Evolutionary conservation across 1,139 yeast species (phyloP).

Genomic region (Saccharomyces hybrid): DNA sequence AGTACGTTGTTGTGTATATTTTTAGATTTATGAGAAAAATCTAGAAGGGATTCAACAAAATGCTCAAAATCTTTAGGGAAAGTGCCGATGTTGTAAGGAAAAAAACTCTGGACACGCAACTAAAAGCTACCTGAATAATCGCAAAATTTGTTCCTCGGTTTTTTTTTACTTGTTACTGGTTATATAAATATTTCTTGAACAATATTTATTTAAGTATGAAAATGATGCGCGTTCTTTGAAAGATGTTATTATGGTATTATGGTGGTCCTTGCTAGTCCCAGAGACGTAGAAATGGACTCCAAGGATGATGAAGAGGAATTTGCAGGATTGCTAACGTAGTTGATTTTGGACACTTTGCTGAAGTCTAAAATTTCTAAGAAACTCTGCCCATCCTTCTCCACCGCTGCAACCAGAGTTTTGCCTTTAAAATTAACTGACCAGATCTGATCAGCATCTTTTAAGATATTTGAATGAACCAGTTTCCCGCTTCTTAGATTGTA

Average conservation of each 20-base stretch:
- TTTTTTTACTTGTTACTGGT: not conserved
- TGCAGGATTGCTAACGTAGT: not conserved
- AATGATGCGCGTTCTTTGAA: not conserved
- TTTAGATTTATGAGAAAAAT: not conserved
- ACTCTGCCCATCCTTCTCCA: constrained; percentile 58
- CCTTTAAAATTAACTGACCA: constrained; percentile 93
- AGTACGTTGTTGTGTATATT: not conserved
- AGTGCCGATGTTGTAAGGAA: not conserved
- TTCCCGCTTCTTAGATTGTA: constrained; percentile 81
- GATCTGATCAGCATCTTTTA: constrained; percentile 73
- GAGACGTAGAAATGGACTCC: not conserved
- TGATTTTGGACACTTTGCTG: constrained; percentile 22
- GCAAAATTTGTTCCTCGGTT: not conserved
- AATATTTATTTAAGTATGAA: not conserved
- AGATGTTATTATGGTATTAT: not conserved
- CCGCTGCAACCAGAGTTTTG: constrained; percentile 85
- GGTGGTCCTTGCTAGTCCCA: not conserved
- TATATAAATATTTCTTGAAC: not conserved
- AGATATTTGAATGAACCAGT: constrained; percentile 59
- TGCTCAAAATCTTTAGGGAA: not conserved
- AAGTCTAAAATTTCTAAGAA: constrained; percentile 80
- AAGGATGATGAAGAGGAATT: not conserved
- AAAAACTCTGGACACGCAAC: not conserved
- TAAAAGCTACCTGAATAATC: not conserved
- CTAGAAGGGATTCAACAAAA: not conserved